Evolutionary conservation across 1,284 basidiomycete genomes (phyloP), one percentile per base, ranked within the genome.

Genomic region (Ceratobasidium sp.): DNA sequence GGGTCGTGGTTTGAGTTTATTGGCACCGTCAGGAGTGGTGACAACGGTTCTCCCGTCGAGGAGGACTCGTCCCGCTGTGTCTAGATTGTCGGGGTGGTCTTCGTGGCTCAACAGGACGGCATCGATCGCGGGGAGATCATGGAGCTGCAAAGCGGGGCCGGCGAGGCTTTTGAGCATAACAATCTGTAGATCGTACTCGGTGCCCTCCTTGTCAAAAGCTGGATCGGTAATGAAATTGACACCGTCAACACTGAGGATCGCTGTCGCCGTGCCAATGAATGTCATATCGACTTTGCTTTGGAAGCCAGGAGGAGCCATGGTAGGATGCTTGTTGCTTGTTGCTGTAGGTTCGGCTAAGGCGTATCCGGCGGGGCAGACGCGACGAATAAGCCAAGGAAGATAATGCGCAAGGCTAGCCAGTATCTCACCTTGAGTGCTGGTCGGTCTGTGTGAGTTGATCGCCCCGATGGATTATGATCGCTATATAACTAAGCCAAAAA

Each of bases 21-120:
- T 63, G 7, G 63, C 63, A 16, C 75, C 75, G 48, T 76, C 75
- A 13, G 48, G 43, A 13, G 75, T 76, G 14, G 75, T 76, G 22
- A 76, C 54, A 13, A 76, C 75, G 6, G 43, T 59, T n/a, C 72
- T 46, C 1, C 64, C 75, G 4, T 76, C 75, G 29, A 76, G 63
- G 8, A 74, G 53, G 16, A 48, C 31, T n/a, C 75, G 34, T 9
- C 75, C 75, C 31, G 58, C 48, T 0, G 51, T 68, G 41, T 76
- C 75, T 5, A 76, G 58, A 49, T 76, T 76, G 56, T 76, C 75
- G 2, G 64, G 62, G 37, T 76, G 75, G 34, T 76, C 75, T 68
- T 76, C 75, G 51, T 76, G 75, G 41, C 63, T 68, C n/a, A 76
- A 58, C 2, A 76, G 64, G 16, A 76, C 72, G 0, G 71, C 71